Conservation (phyloP, 1,139 yeast genomes). For the Tardiomyces blankii region DNA sequence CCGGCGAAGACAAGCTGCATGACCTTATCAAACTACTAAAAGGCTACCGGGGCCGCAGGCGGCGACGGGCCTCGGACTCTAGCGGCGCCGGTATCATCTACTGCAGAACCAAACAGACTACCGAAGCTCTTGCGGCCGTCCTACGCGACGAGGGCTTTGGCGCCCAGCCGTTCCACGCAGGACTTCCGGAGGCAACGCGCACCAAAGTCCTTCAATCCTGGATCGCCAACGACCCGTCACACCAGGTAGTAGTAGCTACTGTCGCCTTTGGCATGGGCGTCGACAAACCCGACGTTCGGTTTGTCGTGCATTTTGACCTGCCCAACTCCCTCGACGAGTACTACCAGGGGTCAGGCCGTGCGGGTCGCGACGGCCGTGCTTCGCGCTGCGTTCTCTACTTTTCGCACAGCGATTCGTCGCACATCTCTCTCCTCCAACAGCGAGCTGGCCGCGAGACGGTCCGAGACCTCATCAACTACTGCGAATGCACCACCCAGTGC, state of each 20-base stretch:
- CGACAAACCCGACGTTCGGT: constrained; percentile 85
- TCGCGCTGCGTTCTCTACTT: constrained; percentile 76
- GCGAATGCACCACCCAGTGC: constrained; percentile 73
- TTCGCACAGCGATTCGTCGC: constrained; percentile 8
- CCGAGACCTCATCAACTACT: constrained; percentile 54
- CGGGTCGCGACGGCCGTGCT: constrained; percentile 80
- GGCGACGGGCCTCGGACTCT: constrained; percentile 5
- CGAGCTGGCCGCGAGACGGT: constrained; percentile 27
- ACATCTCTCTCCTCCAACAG: neutral
- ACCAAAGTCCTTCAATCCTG: constrained; percentile 52
- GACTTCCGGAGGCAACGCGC: constrained; percentile 61
- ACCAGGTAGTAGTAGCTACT: constrained; percentile 44
- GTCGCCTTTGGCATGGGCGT: constrained; percentile 97
- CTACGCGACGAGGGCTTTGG: constrained; percentile 45
- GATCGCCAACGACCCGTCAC: constrained; percentile 32
- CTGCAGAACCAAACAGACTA: constrained; percentile 74
- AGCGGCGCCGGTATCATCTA: constrained; percentile 65
- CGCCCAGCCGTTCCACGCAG: constrained; percentile 76
- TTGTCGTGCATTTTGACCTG: constrained; percentile 71
- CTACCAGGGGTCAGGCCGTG: constrained; percentile 91
- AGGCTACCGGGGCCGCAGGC: constrained; percentile 29
- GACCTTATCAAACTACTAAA: constrained; percentile 47
- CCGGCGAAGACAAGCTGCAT: constrained; percentile 27
- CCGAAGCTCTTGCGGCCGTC: constrained; percentile 61
- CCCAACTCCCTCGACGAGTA: constrained; percentile 86